phyloP scores from a whole-genome alignment of 2,329 filamentous ascomycete species.

The Talaromyces sp. region DNA sequence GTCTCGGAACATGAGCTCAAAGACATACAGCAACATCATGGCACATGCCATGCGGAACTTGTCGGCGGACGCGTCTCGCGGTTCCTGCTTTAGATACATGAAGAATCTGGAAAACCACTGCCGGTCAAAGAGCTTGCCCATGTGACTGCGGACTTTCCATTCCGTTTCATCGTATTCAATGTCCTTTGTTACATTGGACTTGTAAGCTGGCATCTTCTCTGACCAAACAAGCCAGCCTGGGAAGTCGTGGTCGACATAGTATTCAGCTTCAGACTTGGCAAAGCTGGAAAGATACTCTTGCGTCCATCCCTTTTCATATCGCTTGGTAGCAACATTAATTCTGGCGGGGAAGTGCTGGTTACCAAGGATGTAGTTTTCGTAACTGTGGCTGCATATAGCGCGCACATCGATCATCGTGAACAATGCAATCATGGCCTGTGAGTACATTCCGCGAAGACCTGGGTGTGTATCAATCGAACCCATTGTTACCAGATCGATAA shows the following conservation, averaged over 20 bases:
- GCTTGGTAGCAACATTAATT: slow-evolving; percentile 65
- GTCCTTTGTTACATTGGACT: slow-evolving; percentile 59
- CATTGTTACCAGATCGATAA: slow-evolving; percentile 74
- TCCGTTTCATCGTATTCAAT: slow-evolving; percentile 80
- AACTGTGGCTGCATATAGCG: slow-evolving; percentile 78
- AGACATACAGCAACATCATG: slow-evolving; percentile 80
- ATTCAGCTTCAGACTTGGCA: slow-evolving; percentile 69
- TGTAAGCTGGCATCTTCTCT: slow-evolving; percentile 75
- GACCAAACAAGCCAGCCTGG: slow-evolving; percentile 97
- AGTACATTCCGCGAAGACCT: slow-evolving; percentile 73
- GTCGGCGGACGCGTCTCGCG: slow-evolving; percentile 73
- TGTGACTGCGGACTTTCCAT: slow-evolving; percentile 64
- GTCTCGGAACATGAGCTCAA: slow-evolving; percentile 76
- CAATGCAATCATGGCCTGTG: slow-evolving; percentile 69
- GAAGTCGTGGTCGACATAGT: slow-evolving; percentile 86
- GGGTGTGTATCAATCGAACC: slow-evolving; percentile 90
- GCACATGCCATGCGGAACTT: slow-evolving; percentile 86
- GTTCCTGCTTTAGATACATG: slow-evolving; percentile 92
- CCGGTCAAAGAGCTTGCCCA: slow-evolving; percentile 72
- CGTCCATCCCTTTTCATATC: slow-evolving; percentile 75
- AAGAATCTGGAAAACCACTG: slow-evolving; percentile 88
- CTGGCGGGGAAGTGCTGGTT: slow-evolving; percentile 74
- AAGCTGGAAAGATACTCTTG: slow-evolving; percentile 72
- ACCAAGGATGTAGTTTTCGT: slow-evolving; percentile 78
- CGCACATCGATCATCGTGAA: slow-evolving; percentile 86